Base-by-base conservation (phyloP, 2,329 filamentous ascomycete genomes). In the Coniochaeta sp. region DNA sequence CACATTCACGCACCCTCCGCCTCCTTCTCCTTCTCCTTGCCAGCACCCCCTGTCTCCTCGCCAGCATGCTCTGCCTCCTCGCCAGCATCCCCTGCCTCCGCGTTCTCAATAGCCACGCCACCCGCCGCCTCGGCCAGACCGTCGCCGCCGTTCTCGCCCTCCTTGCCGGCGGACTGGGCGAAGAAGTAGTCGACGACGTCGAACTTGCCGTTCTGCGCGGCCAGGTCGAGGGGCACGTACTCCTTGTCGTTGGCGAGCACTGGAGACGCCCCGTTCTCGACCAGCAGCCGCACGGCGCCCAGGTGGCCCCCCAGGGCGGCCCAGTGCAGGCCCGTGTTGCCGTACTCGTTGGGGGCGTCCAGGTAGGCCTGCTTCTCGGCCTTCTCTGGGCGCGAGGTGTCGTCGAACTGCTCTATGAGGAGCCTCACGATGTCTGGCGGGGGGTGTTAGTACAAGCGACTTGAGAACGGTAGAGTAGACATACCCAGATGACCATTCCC, bases 251-350 rank as follows among this genome's bases (percentile, higher is more conserved):
- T 98, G 69, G 87, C 87, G 34, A 91, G 77, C 12, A 86, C 86
- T 4, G 92, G 87, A 61, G 91, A 88, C 1, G 92, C 92, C 2
- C 91, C 92, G 2, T 85, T 79, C 52, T 87, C 85, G 1, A 96
- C 80, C 14, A 99, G 81, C 0, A 86, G 75, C 77, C 93, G 90
- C 7, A 96, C 91, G 3, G 87, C 84, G 6, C 88, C 84, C 3
- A 98, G 77, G 69, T 97, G 93, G 1, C 93, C 93, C 59, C 96
- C 95, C 59, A 97, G 78, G 0, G 91, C 90, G 0, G 93, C 93
- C 93, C 93, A 98, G 76, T 99, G 95, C 61, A 99, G 79, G 0
- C 91, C 85, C 0, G 93, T 97, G 77, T 97, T 98, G 52, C 92
- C 93, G 54, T 89, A 88, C 63, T 86, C 79, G 70, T 99, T 99